Evolutionary conservation across 2,329 filamentous ascomycete species (phyloP).

Genomic region (Sordariomycetes sp.): DNA sequence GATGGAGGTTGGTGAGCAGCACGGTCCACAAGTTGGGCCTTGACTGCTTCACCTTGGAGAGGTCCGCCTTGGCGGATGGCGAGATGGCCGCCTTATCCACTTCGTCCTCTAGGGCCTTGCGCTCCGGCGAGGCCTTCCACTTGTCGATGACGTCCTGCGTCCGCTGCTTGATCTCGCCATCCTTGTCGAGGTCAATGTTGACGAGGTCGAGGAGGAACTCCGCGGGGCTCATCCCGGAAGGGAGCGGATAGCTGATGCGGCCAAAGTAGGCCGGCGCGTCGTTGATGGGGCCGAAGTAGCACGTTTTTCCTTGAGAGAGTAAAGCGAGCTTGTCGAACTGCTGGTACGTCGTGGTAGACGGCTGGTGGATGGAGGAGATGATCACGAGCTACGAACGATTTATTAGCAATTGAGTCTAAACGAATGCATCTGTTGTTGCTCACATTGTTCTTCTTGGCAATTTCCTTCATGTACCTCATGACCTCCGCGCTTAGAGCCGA

Average conservation of each 20-base stretch:
- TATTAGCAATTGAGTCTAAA: too few relatives aligned
- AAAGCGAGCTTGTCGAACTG: conserved; percentile 71
- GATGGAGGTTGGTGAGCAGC: conserved; percentile 55
- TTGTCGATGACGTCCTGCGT: conserved; percentile 36
- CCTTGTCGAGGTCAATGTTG: conserved; percentile 59
- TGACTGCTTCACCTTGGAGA: conserved; percentile 11
- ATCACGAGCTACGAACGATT: conserved; percentile 46
- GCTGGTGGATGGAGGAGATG: conserved; percentile 75
- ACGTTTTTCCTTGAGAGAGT: conserved; percentile 55
- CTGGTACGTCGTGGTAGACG: conserved; percentile 65
- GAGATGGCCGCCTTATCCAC: conserved; percentile 15
- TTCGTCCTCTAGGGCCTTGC: conserved; percentile 10
- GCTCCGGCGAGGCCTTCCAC: conserved; percentile 31
- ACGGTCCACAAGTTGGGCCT: conserved; percentile 34
- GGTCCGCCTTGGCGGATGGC: conserved; percentile 6
- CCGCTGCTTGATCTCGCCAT: conserved; percentile 12
- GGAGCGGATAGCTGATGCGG: conserved; percentile 45
- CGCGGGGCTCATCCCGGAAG: conserved; percentile 62
- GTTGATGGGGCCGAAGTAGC: conserved; percentile 56
- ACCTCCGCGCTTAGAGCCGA: conserved; percentile 67
- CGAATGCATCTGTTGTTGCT: too few relatives aligned
- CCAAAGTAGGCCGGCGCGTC: conserved; percentile 51
- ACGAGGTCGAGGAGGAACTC: conserved; percentile 69
- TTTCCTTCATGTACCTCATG: conserved; percentile 54
- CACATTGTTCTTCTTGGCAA: conserved; percentile 55